A percentile compares a stretch with the other conserved stretches of the same genome.
These are phyloP conservation scores for Xylaria polymorpha DNA, from an alignment of 2,329 filamentous ascomycete genomes.

Conservation along the genomic window DNA sequence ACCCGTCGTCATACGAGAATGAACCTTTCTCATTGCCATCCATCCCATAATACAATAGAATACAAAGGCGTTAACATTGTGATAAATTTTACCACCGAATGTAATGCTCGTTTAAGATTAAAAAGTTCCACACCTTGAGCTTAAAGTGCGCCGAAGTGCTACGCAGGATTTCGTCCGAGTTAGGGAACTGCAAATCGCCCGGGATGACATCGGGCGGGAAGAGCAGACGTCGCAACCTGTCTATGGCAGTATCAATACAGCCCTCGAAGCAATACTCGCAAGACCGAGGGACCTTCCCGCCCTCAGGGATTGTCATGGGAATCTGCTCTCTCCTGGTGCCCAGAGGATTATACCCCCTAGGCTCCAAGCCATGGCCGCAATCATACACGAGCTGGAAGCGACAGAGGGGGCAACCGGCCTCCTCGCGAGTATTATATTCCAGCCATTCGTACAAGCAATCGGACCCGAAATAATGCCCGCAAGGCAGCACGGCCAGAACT, in stretches of 20 bases:
- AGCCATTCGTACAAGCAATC: conserved; percentile 32
- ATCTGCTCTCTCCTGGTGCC: conserved; percentile 1
- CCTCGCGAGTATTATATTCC: not conserved
- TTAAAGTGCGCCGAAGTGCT: not conserved
- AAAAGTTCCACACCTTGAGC: not conserved
- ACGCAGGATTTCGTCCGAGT: not conserved
- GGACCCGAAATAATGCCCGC: conserved; percentile 42
- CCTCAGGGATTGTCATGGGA: conserved; percentile 38
- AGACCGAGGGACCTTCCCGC: not conserved
- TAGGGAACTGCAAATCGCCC: not conserved
- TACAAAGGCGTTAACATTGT: not conserved
- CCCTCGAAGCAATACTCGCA: conserved; percentile 24
- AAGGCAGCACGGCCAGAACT: conserved; percentile 38
- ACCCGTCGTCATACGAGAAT: not conserved
- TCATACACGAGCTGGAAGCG: conserved; percentile 28
- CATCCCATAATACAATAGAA: not conserved
- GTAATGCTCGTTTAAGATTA: not conserved
- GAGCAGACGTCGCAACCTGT: not conserved
- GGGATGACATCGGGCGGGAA: not conserved
- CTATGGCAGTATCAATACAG: accelerated
- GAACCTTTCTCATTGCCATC: not conserved
- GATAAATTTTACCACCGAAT: conserved; percentile 17
- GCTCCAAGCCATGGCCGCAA: conserved; percentile 35
- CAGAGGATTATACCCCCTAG: conserved; percentile 18
- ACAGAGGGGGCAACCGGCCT: conserved; percentile 37